Percentiles rank a stretch among this genome's conserved stretches.
Evolutionary conservation across 371 early-diverging fungal species (phyloP).

Genomic region (Mucor plumbeus): DNA sequence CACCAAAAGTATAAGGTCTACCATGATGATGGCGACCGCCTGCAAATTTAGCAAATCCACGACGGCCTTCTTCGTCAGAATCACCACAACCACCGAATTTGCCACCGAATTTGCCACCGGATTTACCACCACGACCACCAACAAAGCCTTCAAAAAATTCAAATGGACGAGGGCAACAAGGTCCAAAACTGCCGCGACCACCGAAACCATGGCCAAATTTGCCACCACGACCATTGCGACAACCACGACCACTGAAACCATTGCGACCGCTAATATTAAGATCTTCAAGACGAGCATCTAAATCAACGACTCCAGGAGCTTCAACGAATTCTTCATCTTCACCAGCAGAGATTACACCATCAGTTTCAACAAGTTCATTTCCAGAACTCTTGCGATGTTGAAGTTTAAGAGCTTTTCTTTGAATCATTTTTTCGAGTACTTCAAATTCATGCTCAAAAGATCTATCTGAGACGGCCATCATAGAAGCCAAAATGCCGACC

Average conservation of each 20-base stretch:
- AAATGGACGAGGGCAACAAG: neutral
- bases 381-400: neutral
- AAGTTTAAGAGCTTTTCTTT: neutral
- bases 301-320: neutral
- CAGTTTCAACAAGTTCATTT: neutral
- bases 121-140: neutral
- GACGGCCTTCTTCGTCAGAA: neutral
- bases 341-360: slow-evolving; percentile 4
- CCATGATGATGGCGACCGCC: neutral
- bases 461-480: slow-evolving; percentile 5
- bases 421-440: neutral
- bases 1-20: neutral
- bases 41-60: neutral
- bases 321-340: slow-evolving; percentile 1
- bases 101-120: neutral
- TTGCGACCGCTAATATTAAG: neutral
- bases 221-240: neutral
- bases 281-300: neutral
- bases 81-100: neutral
- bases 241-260: neutral
- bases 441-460: slow-evolving; percentile 15
- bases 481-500: slow-evolving; percentile 19
- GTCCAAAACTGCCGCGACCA: neutral
- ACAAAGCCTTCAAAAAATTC: neutral
- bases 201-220: neutral